These are phyloP conservation scores for Rubus idaeus DNA, from an alignment of 306 rosid species.

Conservation along the genomic window DNA sequence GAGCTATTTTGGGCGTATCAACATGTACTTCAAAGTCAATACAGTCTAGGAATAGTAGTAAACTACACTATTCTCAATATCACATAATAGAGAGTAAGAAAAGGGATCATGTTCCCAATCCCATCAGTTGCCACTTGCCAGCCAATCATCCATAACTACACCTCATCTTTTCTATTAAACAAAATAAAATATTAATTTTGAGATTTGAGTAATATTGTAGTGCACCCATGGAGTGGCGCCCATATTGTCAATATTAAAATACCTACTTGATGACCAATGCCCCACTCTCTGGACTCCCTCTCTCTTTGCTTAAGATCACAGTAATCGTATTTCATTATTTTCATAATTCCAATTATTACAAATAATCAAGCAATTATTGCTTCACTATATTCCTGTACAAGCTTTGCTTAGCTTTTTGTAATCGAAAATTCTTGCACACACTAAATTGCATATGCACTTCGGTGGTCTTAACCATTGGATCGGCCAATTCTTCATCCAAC, in stretches of 20 bases:
- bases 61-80: too few relatives aligned
- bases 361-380: background rate
- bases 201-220: background rate
- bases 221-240: conserved; percentile 8
- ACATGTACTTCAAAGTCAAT: too few relatives aligned
- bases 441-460: too few relatives aligned
- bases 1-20: too few relatives aligned
- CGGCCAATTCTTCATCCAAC: too few relatives aligned
- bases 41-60: too few relatives aligned
- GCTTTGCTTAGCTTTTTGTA: too few relatives aligned
- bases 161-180: background rate
- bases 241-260: conserved; percentile 23
- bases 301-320: background rate
- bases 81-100: background rate
- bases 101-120: background rate
- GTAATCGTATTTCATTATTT: background rate
- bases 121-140: background rate
- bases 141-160: background rate
- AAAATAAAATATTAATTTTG: background rate
- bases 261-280: background rate
- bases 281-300: background rate
- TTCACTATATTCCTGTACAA: too few relatives aligned
- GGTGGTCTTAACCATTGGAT: too few relatives aligned
- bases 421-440: too few relatives aligned
- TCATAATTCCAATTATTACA: background rate